Percentiles rank a stretch among this genome's conserved stretches.
Evolutionary conservation across 768 basidiomycete genomes (phyloP).

Genomic region (Boletellus emodensis): DNA sequence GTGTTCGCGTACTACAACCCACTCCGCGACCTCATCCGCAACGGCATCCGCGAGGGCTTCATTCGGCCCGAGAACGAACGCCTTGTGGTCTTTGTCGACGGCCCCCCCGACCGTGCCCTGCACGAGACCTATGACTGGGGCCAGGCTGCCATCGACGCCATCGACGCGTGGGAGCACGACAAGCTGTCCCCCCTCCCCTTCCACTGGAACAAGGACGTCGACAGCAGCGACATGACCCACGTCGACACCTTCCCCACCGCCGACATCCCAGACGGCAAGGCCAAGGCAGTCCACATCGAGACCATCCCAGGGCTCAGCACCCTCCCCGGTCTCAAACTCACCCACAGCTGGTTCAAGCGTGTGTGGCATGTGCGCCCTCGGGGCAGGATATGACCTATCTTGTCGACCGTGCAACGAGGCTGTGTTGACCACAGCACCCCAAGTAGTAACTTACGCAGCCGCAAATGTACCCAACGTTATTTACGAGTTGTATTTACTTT

Average conservation of each 20-base stretch:
- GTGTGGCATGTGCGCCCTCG: slow-evolving; percentile 32
- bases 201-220: slow-evolving; percentile 45
- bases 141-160: slow-evolving; percentile 54
- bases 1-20: slow-evolving; percentile 81
- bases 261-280: slow-evolving; percentile 1
- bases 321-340: slow-evolving; percentile 22
- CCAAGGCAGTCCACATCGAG: slow-evolving; percentile 19
- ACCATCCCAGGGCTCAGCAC: slow-evolving; percentile 17
- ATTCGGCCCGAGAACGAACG: slow-evolving; percentile 58
- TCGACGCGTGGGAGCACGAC: slow-evolving; percentile 55
- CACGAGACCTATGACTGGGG: slow-evolving; percentile 80
- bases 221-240: slow-evolving; percentile 29
- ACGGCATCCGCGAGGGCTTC: slow-evolving; percentile 67
- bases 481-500: slow-evolving; percentile 4
- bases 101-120: slow-evolving; percentile 47
- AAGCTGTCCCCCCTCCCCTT: slow-evolving; percentile 36
- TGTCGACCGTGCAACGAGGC: not conserved
- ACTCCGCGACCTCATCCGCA: slow-evolving; percentile 68
- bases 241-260: not conserved
- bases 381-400: slow-evolving; percentile 18
- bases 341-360: slow-evolving; percentile 30
- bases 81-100: slow-evolving; percentile 74
- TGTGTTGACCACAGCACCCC: slow-evolving; percentile 12
- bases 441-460: not conserved
- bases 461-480: not conserved